These are phyloP conservation scores for Nitzschia sp. DNA, from an alignment of 108 stramenopile species.

Conservation along the genomic window DNA sequence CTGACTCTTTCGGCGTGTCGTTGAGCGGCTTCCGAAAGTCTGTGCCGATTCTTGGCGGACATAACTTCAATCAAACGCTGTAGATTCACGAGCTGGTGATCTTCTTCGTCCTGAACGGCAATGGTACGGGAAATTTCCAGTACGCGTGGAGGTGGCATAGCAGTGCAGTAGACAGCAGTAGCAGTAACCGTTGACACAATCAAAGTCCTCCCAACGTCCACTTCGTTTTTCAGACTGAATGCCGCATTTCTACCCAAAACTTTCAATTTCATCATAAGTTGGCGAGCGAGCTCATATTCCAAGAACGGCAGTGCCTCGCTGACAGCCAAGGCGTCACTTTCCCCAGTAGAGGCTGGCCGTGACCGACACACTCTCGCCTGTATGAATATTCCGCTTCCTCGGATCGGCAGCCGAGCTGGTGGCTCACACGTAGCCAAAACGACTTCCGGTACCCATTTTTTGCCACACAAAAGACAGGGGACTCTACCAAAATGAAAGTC, in stretches of 20 bases:
- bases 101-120: constrained; percentile 64
- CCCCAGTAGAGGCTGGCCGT: constrained; percentile 74
- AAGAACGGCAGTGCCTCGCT: constrained; percentile 92
- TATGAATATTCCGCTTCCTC: constrained; percentile 90
- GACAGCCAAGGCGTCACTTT: constrained; percentile 89
- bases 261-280: constrained; percentile 93
- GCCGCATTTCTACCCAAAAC: constrained; percentile 92
- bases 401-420: constrained; percentile 76
- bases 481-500: too few relatives aligned
- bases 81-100: constrained; percentile 75
- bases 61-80: constrained; percentile 81
- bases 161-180: constrained; percentile 88
- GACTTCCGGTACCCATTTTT: constrained; percentile 90
- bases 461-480: constrained; percentile 90
- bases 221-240: constrained; percentile 80
- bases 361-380: constrained; percentile 95
- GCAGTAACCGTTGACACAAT: constrained; percentile 86
- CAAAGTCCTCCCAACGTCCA: constrained; percentile 80
- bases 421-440: constrained; percentile 37
- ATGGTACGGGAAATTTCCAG: constrained; percentile 85
- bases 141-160: constrained; percentile 86
- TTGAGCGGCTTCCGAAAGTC: constrained; percentile 59
- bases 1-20: constrained; percentile 56
- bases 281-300: constrained; percentile 95
- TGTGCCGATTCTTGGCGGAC: constrained; percentile 68